Percentiles rank a stretch among this genome's conserved stretches.
Evolutionary conservation across 106 monocot genomes (phyloP).

Genomic region (Dioscorea zingiberensis): DNA sequence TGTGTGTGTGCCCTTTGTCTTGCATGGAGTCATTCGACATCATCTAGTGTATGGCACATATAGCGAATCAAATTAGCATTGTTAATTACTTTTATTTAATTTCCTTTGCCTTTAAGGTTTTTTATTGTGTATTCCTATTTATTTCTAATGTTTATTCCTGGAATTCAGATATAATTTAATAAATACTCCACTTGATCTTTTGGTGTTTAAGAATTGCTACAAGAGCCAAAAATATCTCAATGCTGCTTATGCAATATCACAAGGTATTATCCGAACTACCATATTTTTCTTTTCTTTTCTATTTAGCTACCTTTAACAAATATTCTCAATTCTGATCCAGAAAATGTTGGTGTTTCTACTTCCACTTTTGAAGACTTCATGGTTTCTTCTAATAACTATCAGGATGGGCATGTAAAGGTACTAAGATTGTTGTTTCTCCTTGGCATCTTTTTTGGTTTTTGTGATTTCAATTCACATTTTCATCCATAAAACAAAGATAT

Average conservation of each 20-base stretch:
- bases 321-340: background rate
- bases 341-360: conserved; percentile 3
- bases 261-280: background rate
- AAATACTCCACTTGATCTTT: too few species aligned
- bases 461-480: background rate
- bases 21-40: too few species aligned
- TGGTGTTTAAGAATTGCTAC: too few species aligned
- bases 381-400: conserved; percentile 4
- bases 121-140: too few species aligned
- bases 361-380: conserved; percentile 20
- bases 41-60: too few species aligned
- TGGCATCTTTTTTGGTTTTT: background rate
- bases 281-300: background rate
- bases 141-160: too few species aligned
- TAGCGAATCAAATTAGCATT: too few species aligned
- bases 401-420: conserved; percentile 30
- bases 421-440: background rate
- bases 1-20: too few species aligned
- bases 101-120: too few species aligned
- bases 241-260: conserved; percentile 8
- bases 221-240: background rate
- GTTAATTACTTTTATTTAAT: too few species aligned
- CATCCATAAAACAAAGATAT: background rate
- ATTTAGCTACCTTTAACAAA: background rate
- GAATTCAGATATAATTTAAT: too few species aligned